Conservation (phyloP, 2,329 filamentous ascomycete species). For the Pseudocercospora macadamiae region DNA sequence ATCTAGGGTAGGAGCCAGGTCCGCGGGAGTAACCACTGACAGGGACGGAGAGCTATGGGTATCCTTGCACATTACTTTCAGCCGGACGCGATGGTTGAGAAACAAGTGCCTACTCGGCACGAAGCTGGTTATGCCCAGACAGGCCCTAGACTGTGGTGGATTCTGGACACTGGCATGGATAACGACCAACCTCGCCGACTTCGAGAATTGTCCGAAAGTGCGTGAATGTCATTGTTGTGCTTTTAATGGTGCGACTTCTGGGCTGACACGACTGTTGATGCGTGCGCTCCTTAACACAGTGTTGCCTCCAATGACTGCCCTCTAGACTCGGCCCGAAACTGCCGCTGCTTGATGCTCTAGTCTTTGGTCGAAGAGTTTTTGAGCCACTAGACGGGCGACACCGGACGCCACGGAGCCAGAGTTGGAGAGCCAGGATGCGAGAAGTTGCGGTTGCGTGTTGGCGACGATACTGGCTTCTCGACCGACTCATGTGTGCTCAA, state of each 20-base stretch:
- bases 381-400: conserved; percentile 8
- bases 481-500: conserved; percentile 37
- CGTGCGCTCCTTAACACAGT: no score
- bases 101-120: background rate
- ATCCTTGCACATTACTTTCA: background rate
- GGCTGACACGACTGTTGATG: no score
- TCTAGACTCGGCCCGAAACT: no score
- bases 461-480: background rate
- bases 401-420: conserved; percentile 4
- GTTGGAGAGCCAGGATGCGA: conserved; percentile 7
- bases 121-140: background rate
- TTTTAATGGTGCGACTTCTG: background rate
- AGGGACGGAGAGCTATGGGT: background rate
- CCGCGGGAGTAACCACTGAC: background rate
- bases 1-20: background rate
- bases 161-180: background rate
- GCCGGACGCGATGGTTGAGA: background rate
- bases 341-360: background rate
- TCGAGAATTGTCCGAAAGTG: no score
- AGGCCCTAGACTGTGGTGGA: background rate
- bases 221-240: background rate
- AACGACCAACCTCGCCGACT: background rate
- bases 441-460: conserved; percentile 1
- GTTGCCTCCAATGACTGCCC: no score
- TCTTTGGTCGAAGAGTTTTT: background rate